Percentiles rank a stretch among this genome's conserved stretches.
phyloP scores from a whole-genome alignment of 495 filamentous ascomycete genomes.

The Penicillium atrosanguineum region DNA sequence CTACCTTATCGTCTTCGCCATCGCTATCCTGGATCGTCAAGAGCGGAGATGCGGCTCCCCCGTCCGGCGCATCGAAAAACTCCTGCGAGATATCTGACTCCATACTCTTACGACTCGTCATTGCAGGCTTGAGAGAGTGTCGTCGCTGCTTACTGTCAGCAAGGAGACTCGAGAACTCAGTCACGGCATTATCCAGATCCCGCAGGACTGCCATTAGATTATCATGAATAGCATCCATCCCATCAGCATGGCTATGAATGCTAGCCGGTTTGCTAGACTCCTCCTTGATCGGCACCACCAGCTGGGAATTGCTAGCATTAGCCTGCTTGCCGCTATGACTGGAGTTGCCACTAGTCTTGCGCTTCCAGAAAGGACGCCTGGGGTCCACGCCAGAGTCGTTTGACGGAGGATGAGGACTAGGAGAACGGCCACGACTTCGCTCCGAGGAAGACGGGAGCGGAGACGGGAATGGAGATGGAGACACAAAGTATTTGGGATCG shows the following conservation, averaged over 20 bases:
- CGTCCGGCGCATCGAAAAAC: slow-evolving; percentile 89
- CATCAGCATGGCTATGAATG: slow-evolving; percentile 40
- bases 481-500: slow-evolving; percentile 58
- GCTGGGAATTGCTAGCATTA: slow-evolving; percentile 49
- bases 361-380: slow-evolving; percentile 79
- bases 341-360: slow-evolving; percentile 62
- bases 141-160: slow-evolving; percentile 76
- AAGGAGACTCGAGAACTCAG: slow-evolving; percentile 76
- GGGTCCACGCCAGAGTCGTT: slow-evolving; percentile 37
- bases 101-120: slow-evolving; percentile 67
- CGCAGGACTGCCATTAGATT: slow-evolving; percentile 75
- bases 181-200: slow-evolving; percentile 78
- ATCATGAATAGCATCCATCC: slow-evolving; percentile 64
- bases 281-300: slow-evolving; percentile 50
- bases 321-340: slow-evolving; percentile 32
- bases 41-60: slow-evolving; percentile 62
- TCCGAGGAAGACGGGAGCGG: slow-evolving; percentile 18
- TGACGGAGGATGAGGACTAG: slow-evolving; percentile 35
- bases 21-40: slow-evolving; percentile 69
- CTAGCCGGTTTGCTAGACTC: slow-evolving; percentile 35
- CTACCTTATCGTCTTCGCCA: slow-evolving; percentile 40
- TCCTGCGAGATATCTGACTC: slow-evolving; percentile 82
- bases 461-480: slow-evolving; percentile 18
- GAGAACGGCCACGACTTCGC: slow-evolving; percentile 35
- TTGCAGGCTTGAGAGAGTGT: slow-evolving; percentile 46